A percentile compares a stretch with the other conserved stretches of the same genome.
phyloP scores from a whole-genome alignment of 208 protist genomes.

The Herpetomonas muscarum region DNA sequence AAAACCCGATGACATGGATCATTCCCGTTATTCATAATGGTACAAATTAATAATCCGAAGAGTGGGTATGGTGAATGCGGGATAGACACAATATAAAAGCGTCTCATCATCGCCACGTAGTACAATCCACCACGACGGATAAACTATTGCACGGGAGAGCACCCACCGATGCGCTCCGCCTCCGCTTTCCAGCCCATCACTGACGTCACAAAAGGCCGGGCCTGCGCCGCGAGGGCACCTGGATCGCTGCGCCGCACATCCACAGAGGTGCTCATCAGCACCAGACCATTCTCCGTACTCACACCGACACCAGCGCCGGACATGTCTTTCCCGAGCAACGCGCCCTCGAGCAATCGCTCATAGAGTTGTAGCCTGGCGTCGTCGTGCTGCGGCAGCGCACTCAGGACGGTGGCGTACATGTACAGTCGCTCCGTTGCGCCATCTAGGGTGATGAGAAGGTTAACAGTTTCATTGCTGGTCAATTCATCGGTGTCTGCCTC shows the following conservation, averaged over 20 bases:
- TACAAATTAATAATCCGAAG: not conserved
- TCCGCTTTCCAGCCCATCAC: not conserved
- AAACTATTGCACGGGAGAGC: no score
- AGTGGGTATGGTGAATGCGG: not conserved
- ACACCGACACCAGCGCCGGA: constrained; percentile 72
- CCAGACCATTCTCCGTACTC: constrained; percentile 48
- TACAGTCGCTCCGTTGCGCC: constrained; percentile 54
- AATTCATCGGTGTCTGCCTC: constrained; percentile 20
- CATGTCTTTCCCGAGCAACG: constrained; percentile 75
- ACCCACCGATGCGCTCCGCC: not conserved
- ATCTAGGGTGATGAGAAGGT: constrained; percentile 75
- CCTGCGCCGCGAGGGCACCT: constrained; percentile 35
- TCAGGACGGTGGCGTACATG: constrained; percentile 73
- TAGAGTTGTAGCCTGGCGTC: constrained; percentile 45
- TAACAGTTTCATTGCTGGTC: constrained; percentile 9
- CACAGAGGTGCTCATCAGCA: constrained; percentile 69
- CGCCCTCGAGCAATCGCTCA: constrained; percentile 65
- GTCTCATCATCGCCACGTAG: no score
- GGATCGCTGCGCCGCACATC: constrained; percentile 50
- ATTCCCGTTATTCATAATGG: no score
- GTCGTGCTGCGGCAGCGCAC: constrained; percentile 35
- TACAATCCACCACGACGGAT: no score
- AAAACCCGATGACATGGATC: no score
- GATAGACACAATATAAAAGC: no score
- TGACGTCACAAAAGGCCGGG: constrained; percentile 41